Base-by-base conservation (phyloP, 371 early-diverging fungal genomes). In the Lichtheimia corymbifera region DNA sequence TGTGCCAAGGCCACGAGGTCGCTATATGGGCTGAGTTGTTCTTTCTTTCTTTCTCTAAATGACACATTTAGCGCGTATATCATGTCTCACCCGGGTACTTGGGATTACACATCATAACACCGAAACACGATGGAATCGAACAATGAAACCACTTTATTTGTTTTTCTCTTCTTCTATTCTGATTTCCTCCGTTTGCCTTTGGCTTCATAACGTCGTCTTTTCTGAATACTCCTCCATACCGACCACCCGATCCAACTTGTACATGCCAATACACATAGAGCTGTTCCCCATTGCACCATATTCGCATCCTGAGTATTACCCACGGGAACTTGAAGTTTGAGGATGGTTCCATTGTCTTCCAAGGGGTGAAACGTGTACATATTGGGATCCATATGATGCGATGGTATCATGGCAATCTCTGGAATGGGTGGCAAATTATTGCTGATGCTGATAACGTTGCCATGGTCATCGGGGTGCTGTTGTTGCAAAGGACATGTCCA, bases 161-260 rank as follows among this genome's bases (percentile, higher is more conserved):
- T 7, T 28, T 28, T 7, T n/a, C n/a, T n/a, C n/a, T 25, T 18
- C 4, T 45, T 22, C 43, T 71, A 81, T 57, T 81, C 78, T 40
- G 81, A 77, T 25, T 70, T 70, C 50, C 77, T 76, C 65, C 78
- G 66, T 53, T 81, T 81, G 24, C 81, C 81, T 58, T 81, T 81
- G 25, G 74, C 78, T 25, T 81, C 81, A 25, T 64, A 58, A 42
- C 73, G 63, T 56, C 66, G 66, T 58, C 69, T 65, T 50, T 65
- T 77, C 35, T 53, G 30, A 11, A 81, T 52, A 2, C 73, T 65
- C 40, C 59, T 22, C 51, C 60, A 55, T 0, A 73, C 58, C 0
- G 74, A 58, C 41, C 44, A 50, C 5, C 55, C 41, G 27, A 81
- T 71, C 81, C 81, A 81, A 2, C 61, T 1, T 2, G 74, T 59